Evolutionary conservation across 2,329 filamentous ascomycete species (phyloP), one percentile per base, ranked within the genome.

Genomic region (Apiospora rasikravindrae): DNA sequence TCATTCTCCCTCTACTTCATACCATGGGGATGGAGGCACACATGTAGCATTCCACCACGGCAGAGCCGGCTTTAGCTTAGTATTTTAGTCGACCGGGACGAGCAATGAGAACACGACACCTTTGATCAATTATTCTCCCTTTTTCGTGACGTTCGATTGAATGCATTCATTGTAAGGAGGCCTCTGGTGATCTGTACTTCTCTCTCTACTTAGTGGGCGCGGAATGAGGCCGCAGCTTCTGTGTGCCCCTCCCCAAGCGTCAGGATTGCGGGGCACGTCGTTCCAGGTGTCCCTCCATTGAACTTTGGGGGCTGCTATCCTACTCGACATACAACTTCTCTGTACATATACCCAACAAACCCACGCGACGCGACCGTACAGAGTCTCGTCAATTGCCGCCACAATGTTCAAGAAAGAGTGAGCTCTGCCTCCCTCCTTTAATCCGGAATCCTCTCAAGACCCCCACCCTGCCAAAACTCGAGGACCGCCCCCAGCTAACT

Each of bases 331-430:
- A 64, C 29, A 64, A 40, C 57, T 40, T 64, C 57, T 40, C 22
- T 64, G 57, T 64, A 37, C 57, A 64, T 64, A 64, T 37, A 37
- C 67, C 67, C 47, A 47, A 40, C 67, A 33, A n/a, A n/a, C 26
- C 67, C 29, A 37, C 67, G 67, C 67, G 47, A 69, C 67, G 67
- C 67, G 44, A 69, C 67, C 26, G 44, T 16, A 45, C 66, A 33
- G 22, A 69, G 33, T 68, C 67, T 51, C 70, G 42, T 61, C 67
- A 26, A 45, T 24, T 33, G 47, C 75, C 75, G 76, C 70, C 83
- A 90, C 80, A 74, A 97, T 97, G 94, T 97, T 97, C 82, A 97
- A 97, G 82, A 97, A 96, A 88, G 94, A 97, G 94, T 96, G 83
- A 80, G 89, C 84, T 49, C 61, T 70, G 19, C 33, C 49, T 24